phyloP scores from a whole-genome alignment of 2,329 filamentous ascomycete genomes.

The Fusarium acutatum region DNA sequence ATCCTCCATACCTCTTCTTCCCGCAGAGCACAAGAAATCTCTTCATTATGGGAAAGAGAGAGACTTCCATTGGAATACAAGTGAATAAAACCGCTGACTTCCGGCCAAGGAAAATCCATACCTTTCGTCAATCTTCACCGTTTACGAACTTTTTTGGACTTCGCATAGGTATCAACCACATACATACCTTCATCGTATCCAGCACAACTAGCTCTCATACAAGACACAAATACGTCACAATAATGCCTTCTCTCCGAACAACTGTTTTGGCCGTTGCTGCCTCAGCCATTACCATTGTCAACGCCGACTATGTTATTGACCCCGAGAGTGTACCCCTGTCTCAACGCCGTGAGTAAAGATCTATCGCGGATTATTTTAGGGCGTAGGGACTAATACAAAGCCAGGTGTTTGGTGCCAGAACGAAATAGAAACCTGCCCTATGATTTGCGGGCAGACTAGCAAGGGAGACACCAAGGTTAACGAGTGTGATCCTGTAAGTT shows the following conservation, averaged over 20 bases:
- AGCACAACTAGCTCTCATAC: not conserved
- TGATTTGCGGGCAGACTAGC: constrained; percentile 73
- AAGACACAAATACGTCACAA: constrained; percentile 27
- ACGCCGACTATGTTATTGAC: constrained; percentile 68
- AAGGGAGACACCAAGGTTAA: constrained; percentile 65
- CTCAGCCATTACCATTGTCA: constrained; percentile 59
- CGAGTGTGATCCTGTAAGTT: constrained; percentile 70
- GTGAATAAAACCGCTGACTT: constrained; percentile 22
- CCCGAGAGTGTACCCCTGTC: constrained; percentile 65
- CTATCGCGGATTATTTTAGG: not conserved
- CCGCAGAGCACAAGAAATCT: not conserved
- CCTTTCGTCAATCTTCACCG: constrained; percentile 12
- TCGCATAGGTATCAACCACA: constrained; percentile 1
- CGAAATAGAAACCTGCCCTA: constrained; percentile 71
- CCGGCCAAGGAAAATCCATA: constrained; percentile 1
- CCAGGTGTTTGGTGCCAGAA: constrained; percentile 71
- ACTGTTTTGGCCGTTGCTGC: constrained; percentile 64
- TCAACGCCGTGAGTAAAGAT: constrained; percentile 57
- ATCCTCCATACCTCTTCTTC: constrained; percentile 24
- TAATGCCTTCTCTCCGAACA: constrained; percentile 65
- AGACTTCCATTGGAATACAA: not conserved
- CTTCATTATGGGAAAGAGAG: not conserved
- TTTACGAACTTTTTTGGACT: constrained; percentile 15
- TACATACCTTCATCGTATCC: constrained; percentile 10
- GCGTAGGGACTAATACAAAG: constrained; percentile 30